Conservation (phyloP, 805 yeast species). For the Candida argentea region DNA sequence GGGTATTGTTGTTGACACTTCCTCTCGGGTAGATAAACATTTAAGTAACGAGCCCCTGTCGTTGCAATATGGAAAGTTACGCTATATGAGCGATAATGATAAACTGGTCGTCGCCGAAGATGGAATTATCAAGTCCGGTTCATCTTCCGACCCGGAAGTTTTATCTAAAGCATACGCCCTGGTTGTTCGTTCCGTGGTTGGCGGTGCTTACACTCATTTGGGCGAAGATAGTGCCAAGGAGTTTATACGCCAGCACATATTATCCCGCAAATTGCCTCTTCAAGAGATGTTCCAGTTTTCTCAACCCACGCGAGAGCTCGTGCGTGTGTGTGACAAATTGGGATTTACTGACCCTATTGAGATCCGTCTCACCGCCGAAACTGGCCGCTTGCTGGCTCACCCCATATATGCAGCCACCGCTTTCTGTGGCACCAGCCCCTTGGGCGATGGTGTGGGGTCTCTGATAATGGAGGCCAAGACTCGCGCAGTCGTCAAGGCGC, state of each 20-base stretch:
- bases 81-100: constrained; percentile 31
- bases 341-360: constrained; percentile 66
- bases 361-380: constrained; percentile 73
- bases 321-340: constrained; percentile 67
- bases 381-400: constrained; percentile 77
- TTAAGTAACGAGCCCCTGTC: constrained; percentile 60
- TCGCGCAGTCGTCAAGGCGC: constrained; percentile 83
- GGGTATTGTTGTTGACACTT: constrained; percentile 80
- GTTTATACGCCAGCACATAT: constrained; percentile 65
- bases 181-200: constrained; percentile 74
- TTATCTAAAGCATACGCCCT: constrained; percentile 40
- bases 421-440: constrained; percentile 68
- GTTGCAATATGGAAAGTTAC: constrained; percentile 59
- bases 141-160: constrained; percentile 16
- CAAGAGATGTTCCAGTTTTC: constrained; percentile 67
- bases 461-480: constrained; percentile 86
- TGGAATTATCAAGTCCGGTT: constrained; percentile 36
- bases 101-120: constrained; percentile 26
- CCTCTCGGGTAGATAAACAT: constrained; percentile 54
- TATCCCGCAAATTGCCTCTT: constrained; percentile 75
- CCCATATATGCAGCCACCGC: constrained; percentile 91
- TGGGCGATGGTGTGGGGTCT: constrained; percentile 93
- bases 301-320: constrained; percentile 78
- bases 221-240: constrained; percentile 55
- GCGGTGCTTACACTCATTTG: constrained; percentile 68